phyloP scores from a whole-genome alignment of 2,329 filamentous ascomycete species.

The Penicillium aurantiogriseum region DNA sequence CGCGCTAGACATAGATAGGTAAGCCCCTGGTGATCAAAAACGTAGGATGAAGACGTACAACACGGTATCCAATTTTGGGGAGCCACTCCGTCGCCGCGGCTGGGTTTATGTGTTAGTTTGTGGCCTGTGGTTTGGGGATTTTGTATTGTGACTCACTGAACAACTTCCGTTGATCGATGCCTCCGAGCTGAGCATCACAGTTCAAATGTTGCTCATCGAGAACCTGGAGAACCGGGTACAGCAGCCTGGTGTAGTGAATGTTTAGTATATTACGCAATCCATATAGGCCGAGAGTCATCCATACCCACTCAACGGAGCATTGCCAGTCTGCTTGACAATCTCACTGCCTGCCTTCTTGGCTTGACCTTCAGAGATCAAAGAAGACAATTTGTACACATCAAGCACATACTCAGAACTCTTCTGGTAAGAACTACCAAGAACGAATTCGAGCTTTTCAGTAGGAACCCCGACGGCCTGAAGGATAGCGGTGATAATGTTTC shows the following conservation, averaged over 20 bases:
- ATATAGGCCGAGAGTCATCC: background rate
- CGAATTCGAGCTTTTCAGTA: slow-evolving; percentile 75
- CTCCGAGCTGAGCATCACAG: slow-evolving; percentile 86
- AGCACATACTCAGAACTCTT: slow-evolving; percentile 67
- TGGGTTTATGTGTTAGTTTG: too few species aligned
- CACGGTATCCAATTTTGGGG: slow-evolving; percentile 79
- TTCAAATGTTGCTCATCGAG: slow-evolving; percentile 87
- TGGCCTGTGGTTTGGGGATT: too few species aligned
- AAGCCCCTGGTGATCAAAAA: background rate
- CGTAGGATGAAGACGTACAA: slow-evolving; percentile 16
- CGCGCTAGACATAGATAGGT: slow-evolving; percentile 38
- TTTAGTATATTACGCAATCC: slow-evolving; percentile 23
- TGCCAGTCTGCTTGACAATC: slow-evolving; percentile 86
- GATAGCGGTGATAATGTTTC: slow-evolving; percentile 68
- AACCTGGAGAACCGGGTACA: slow-evolving; percentile 77
- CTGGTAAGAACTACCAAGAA: slow-evolving; percentile 83
- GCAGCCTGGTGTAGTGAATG: slow-evolving; percentile 30
- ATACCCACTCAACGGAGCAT: slow-evolving; percentile 46
- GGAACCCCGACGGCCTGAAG: slow-evolving; percentile 76
- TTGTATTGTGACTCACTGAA: slow-evolving; percentile 13
- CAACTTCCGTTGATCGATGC: slow-evolving; percentile 40
- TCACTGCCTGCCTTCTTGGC: slow-evolving; percentile 90
- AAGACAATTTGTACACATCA: slow-evolving; percentile 78
- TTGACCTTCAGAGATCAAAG: slow-evolving; percentile 62
- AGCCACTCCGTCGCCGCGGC: slow-evolving; percentile 74